These are phyloP conservation scores for Lichenothelia convexa DNA, from an alignment of 495 filamentous ascomycete species.

Conservation along the genomic window DNA sequence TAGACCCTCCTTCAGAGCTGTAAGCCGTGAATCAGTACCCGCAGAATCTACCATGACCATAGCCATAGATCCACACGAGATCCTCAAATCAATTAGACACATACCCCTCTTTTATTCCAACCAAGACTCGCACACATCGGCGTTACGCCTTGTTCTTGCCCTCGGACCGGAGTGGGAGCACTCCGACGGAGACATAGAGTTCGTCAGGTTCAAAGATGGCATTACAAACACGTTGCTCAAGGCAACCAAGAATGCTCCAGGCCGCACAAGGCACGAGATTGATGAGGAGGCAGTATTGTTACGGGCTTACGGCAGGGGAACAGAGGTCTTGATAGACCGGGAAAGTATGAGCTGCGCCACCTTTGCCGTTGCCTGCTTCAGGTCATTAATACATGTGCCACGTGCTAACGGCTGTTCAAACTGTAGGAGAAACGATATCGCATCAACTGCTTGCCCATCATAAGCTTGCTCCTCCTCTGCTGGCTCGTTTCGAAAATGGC, in stretches of 20 bases:
- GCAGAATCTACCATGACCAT: too few relatives aligned
- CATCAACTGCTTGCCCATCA: slow-evolving; percentile 60
- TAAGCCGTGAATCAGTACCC: too few relatives aligned
- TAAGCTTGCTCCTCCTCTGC: slow-evolving; percentile 65
- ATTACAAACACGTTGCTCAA: slow-evolving; percentile 96
- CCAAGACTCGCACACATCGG: slow-evolving; percentile 10
- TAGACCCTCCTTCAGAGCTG: too few relatives aligned
- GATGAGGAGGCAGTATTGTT: slow-evolving; percentile 80
- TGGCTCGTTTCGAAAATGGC: slow-evolving; percentile 91
- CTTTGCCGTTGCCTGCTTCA: neutral
- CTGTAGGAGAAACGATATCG: slow-evolving; percentile 45
- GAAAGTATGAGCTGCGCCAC: slow-evolving; percentile 62
- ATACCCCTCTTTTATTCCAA: slow-evolving; percentile 11
- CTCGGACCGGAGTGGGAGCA: slow-evolving; percentile 71
- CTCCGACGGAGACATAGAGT: slow-evolving; percentile 58
- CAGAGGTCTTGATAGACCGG: slow-evolving; percentile 89
- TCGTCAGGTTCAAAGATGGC: slow-evolving; percentile 85
- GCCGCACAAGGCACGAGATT: slow-evolving; percentile 55
- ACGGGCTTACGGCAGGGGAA: slow-evolving; percentile 86
- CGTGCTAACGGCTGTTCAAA: neutral
- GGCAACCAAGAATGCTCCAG: slow-evolving; percentile 62
- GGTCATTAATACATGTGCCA: too few relatives aligned
- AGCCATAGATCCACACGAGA: too few relatives aligned
- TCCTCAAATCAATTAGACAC: neutral
- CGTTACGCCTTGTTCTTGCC: slow-evolving; percentile 43